Evolutionary conservation across 2,329 filamentous ascomycete genomes (phyloP), one percentile per base, ranked within the genome.

Genomic region (Mycocentrospora acerina): DNA sequence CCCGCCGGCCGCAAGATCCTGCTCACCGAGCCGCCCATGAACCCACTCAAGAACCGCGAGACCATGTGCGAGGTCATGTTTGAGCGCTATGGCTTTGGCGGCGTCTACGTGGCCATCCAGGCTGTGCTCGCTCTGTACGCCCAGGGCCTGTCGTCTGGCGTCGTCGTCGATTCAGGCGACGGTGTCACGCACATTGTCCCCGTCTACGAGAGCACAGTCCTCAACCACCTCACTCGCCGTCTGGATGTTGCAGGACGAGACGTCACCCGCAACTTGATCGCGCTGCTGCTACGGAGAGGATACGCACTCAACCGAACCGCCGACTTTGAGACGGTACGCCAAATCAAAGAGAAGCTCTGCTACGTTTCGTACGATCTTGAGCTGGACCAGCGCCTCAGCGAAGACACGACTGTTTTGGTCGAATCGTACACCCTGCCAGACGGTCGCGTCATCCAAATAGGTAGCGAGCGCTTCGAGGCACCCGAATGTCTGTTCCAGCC

Each of bases 1-100:
- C 82, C 93, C 2, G 82, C 81, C 15, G 91, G 89, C 53, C 89
- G 90, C 71, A 98, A 98, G 80, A 97, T 98, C 68, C 81, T 98
- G 51, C 80, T 97, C 56, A 97, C 91, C 31, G 93, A 98, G 72
- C 91, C 93, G 24, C 93, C 93, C 12, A 93, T 97, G 86, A 97
- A 98, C 72, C 93, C 93, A 31, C 78, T 97, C 45, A 90, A 85
- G 78, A 98, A 98, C 75, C 82, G 93, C 49, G 90, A 97, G 73
- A 85, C 94, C 71, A 98, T 98, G 93, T 89, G 85, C 67, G 89
- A 98, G 74, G 90, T 97, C 71, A 98, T 98, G 93, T 95, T 98
- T 70, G 93, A 98, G 69, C 83, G 88, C 46, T 98, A 97, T 72
- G 83, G 83, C 53, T 98, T 98, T 65, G 91, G 90, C 32, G 93